Conservation (phyloP, 164 flowering plant genomes). For the Aristolochia fimbriata region DNA sequence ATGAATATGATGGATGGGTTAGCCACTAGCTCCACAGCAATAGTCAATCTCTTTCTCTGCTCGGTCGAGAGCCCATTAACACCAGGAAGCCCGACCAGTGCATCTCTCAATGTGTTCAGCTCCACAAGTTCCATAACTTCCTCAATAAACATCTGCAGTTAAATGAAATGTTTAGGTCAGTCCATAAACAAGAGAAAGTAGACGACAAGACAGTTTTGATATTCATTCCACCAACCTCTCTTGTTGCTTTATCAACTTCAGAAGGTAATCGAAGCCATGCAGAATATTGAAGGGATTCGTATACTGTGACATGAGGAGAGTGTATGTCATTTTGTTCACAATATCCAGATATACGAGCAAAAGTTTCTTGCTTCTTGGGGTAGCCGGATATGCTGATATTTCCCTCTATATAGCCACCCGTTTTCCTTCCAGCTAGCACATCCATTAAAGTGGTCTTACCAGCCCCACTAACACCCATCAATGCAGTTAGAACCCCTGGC, state of each 20-base stretch:
- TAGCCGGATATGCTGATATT: slow-evolving; percentile 36
- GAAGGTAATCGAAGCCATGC: slow-evolving; percentile 48
- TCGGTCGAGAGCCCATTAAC: slow-evolving; percentile 42
- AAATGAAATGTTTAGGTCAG: background rate
- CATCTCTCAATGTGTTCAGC: slow-evolving; percentile 23
- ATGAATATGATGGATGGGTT: slow-evolving; percentile 51
- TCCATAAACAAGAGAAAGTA: background rate
- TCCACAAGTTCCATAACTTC: slow-evolving; percentile 54
- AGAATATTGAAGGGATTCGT: slow-evolving; percentile 42
- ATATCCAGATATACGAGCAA: slow-evolving; percentile 44
- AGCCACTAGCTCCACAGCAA: slow-evolving; percentile 56
- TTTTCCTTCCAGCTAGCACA: slow-evolving; percentile 44
- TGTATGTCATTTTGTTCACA: slow-evolving; percentile 54
- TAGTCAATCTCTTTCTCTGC: slow-evolving; percentile 46
- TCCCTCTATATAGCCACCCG: slow-evolving; percentile 43
- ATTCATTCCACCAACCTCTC: slow-evolving; percentile 24
- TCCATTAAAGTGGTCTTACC: slow-evolving; percentile 56
- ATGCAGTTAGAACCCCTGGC: slow-evolving; percentile 50
- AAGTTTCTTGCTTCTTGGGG: slow-evolving; percentile 46
- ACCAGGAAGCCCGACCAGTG: slow-evolving; percentile 40
- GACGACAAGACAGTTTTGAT: background rate
- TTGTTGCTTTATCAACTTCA: slow-evolving; percentile 26
- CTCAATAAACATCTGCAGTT: slow-evolving; percentile 38
- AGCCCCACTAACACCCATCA: slow-evolving; percentile 60
- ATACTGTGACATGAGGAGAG: slow-evolving; percentile 45